Percentiles rank a stretch among this genome's conserved stretches.
phyloP scores from a whole-genome alignment of 192 early-diverging fungal genomes.

The Entomortierella parvispora region DNA sequence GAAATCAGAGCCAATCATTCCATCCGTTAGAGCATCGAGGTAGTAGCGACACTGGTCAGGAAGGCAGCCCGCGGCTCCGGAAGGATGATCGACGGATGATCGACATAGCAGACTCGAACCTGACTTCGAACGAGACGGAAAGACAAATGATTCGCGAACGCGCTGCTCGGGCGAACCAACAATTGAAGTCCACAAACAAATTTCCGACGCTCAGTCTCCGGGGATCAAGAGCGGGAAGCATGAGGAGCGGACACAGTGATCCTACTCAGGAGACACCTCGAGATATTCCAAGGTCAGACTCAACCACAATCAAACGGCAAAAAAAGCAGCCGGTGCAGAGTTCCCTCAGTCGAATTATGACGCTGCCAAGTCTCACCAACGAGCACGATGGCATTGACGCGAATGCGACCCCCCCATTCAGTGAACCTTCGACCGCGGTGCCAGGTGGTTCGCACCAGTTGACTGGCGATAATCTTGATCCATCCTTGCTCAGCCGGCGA shows the following conservation, averaged over 20 bases:
- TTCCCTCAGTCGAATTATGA: background rate
- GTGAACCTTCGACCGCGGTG: background rate
- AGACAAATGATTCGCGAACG: conserved; percentile 12
- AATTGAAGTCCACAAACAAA: background rate
- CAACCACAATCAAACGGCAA: too few species aligned
- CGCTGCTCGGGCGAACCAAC: conserved; percentile 22
- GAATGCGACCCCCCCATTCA: background rate
- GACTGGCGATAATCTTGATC: too few species aligned
- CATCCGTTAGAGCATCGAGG: background rate
- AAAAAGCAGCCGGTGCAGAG: background rate
- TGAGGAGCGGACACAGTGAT: too few species aligned
- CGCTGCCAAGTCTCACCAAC: background rate
- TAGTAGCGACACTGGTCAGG: background rate
- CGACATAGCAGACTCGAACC: conserved; percentile 13
- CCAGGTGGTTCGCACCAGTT: too few species aligned
- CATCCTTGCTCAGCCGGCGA: too few species aligned
- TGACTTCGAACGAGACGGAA: conserved; percentile 4
- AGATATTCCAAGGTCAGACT: too few species aligned
- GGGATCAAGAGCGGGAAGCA: background rate
- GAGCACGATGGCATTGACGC: background rate
- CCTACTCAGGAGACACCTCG: too few species aligned
- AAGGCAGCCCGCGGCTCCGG: background rate
- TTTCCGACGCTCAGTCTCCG: background rate
- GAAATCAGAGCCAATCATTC: background rate
- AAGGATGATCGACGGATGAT: background rate